These are phyloP conservation scores for Violaceomyces palustris DNA, from an alignment of 1,284 basidiomycete species.

Conservation along the genomic window DNA sequence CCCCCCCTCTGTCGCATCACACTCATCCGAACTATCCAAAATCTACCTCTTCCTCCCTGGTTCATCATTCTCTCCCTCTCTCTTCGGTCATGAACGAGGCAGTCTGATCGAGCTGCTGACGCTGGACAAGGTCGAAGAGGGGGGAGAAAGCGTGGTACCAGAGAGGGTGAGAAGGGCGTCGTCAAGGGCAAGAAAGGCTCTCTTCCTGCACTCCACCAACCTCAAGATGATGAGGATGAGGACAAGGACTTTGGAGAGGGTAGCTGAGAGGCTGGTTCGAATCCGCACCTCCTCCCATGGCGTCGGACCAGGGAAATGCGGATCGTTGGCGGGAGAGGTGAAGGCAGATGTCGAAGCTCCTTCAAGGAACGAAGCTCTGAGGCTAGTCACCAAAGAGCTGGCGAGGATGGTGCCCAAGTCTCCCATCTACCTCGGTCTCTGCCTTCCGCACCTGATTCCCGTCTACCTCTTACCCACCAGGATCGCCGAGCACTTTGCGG, in stretches of 20 bases:
- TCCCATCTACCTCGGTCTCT: slow-evolving; percentile 3
- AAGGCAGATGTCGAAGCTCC: too few relatives aligned
- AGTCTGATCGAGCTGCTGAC: slow-evolving; percentile 9
- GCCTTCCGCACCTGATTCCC: slow-evolving; percentile 16
- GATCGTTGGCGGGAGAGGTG: too few relatives aligned
- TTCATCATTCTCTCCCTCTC: too few relatives aligned
- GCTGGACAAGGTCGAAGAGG: neutral
- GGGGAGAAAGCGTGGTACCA: neutral
- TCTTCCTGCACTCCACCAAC: slow-evolving; percentile 9
- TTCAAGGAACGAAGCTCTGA: too few relatives aligned
- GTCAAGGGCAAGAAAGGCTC: slow-evolving; percentile 4
- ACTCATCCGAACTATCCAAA: too few relatives aligned
- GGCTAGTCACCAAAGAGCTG: neutral
- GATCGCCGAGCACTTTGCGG: slow-evolving; percentile 20
- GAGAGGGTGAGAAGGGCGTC: neutral
- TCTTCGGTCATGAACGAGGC: too few relatives aligned
- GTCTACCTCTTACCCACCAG: slow-evolving; percentile 12
- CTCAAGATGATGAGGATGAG: neutral
- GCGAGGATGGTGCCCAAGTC: neutral
- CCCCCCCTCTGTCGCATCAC: too few relatives aligned
- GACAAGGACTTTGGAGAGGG: neutral
- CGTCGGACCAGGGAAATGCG: neutral
- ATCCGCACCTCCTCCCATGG: neutral
- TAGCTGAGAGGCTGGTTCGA: neutral
- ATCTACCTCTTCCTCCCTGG: too few relatives aligned